Evolutionary conservation across 2,329 filamentous ascomycete species (phyloP).

Genomic region (Aspergillus thermomutatus): DNA sequence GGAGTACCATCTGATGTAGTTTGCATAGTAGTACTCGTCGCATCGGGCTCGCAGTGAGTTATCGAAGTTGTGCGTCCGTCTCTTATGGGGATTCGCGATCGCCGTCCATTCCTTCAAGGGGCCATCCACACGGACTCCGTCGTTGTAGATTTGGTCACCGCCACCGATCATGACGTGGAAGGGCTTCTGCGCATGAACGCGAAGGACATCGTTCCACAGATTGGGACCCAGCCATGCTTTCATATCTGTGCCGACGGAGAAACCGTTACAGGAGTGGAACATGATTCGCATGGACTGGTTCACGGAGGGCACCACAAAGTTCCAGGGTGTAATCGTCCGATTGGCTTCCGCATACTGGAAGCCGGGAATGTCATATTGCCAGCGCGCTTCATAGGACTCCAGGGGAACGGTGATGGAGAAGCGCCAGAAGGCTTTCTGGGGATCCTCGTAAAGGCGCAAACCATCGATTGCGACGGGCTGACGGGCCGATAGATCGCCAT

Average conservation of each 20-base stretch:
- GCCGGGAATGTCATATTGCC: slow-evolving; percentile 71
- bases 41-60: slow-evolving; percentile 60
- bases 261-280: slow-evolving; percentile 68
- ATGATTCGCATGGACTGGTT: slow-evolving; percentile 66
- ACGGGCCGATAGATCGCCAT: slow-evolving; percentile 8
- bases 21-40: slow-evolving; percentile 61
- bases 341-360: slow-evolving; percentile 59
- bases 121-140: slow-evolving; percentile 77
- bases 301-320: slow-evolving; percentile 57
- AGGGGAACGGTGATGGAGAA: slow-evolving; percentile 61
- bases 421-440: slow-evolving; percentile 56
- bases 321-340: slow-evolving; percentile 51
- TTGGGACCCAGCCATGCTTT: slow-evolving; percentile 60
- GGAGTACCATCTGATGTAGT: slow-evolving; percentile 66
- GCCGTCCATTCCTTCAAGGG: slow-evolving; percentile 67
- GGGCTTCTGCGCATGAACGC: slow-evolving; percentile 56
- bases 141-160: slow-evolving; percentile 79
- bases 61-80: slow-evolving; percentile 60
- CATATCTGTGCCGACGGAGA: slow-evolving; percentile 63
- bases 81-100: slow-evolving; percentile 59
- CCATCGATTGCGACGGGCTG: slow-evolving; percentile 39
- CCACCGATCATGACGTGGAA: slow-evolving; percentile 78
- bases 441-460: slow-evolving; percentile 60
- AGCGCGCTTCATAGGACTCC: slow-evolving; percentile 69
- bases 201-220: slow-evolving; percentile 63